Evolutionary conservation across 805 yeast species (phyloP), one percentile per base, ranked within the genome.

Genomic region (Saccharomyces mikatae): DNA sequence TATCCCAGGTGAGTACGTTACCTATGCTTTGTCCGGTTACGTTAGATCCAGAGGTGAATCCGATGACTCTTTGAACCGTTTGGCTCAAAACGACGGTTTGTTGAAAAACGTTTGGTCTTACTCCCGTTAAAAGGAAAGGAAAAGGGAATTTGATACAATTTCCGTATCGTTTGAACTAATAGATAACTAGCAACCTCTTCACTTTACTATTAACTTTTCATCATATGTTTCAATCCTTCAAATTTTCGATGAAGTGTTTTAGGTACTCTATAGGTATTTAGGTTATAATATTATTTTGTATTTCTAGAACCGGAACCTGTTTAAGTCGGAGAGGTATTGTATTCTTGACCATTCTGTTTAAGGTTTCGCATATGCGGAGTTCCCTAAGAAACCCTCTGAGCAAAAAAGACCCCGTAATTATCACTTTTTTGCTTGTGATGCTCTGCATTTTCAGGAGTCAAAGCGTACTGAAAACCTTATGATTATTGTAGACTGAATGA

Each of bases 31-130:
- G 74, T 83, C 86, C 71, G 99, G 99, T 73, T 89, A 86, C 86
- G 86, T 94, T 78, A 91, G 99, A 86, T 81, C 91, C 75, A 88
- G 96, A 83, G 99, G 98, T 82, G 99, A 94, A 84, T 89, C 97
- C 75, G 99, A 94, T 74, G 99, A 94, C 82, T 89, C 97, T 66
- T 80, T 94, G 76, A 94, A 94, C 96, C 90, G 99, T 84, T 87
- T 94, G 75, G 96, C 98, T 70, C 97, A 94, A 83, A 87, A 85
- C 75, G 98, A 94, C 77, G 98, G 98, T 82, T 83, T 94, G 76
- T 82, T 94, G 79, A 88, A 88, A 84, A 91, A 90, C 81, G 94
- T 87, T 81, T 86, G 94, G 92, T 76, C 89, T 74, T 86, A 86
- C 87, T 87, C 94, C 80, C 92, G 94, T 85, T 87, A 87, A 82